Percentiles rank a stretch among this genome's conserved stretches.
Conservation (phyloP, 2,329 filamentous ascomycete genomes). For the Penicillium sp. region DNA sequence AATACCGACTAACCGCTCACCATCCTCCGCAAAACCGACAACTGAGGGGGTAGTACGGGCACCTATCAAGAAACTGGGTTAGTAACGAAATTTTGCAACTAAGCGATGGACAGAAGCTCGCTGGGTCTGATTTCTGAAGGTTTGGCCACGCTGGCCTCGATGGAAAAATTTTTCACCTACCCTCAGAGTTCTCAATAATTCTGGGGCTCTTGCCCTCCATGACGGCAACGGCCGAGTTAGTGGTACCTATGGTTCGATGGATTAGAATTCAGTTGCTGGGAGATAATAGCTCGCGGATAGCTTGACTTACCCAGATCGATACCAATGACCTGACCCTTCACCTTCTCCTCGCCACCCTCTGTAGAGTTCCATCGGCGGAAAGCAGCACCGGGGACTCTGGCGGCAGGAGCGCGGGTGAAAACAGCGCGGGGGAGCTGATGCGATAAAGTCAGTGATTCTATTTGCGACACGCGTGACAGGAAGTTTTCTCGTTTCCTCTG, state of each 20-base stretch:
- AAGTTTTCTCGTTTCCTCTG: conserved; percentile 10
- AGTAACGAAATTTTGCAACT: conserved; percentile 8
- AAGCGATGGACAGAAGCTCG: not conserved
- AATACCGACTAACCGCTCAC: conserved; percentile 93
- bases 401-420: conserved; percentile 64
- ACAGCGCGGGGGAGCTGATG: conserved; percentile 74
- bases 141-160: not conserved
- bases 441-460: conserved; percentile 19
- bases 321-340: conserved; percentile 94
- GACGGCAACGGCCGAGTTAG: conserved; percentile 93
- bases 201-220: conserved; percentile 96
- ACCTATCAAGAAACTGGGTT: conserved; percentile 51
- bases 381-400: conserved; percentile 68
- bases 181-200: conserved; percentile 98
- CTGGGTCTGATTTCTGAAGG: not conserved
- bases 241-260: conserved; percentile 60
- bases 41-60: conserved; percentile 89
- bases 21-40: conserved; percentile 91
- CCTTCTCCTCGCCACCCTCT: conserved; percentile 67
- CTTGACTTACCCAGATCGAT: conserved; percentile 79
- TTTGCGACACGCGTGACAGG: conserved; percentile 21
- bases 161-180: conserved; percentile 49
- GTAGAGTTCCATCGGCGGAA: conserved; percentile 59
- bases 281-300: not conserved
- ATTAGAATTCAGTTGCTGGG: conserved; percentile 16